Percentiles rank a stretch among this genome's conserved stretches.
Evolutionary conservation across 2,329 filamentous ascomycete genomes (phyloP).

Genomic region (Fusarium pininemorale): DNA sequence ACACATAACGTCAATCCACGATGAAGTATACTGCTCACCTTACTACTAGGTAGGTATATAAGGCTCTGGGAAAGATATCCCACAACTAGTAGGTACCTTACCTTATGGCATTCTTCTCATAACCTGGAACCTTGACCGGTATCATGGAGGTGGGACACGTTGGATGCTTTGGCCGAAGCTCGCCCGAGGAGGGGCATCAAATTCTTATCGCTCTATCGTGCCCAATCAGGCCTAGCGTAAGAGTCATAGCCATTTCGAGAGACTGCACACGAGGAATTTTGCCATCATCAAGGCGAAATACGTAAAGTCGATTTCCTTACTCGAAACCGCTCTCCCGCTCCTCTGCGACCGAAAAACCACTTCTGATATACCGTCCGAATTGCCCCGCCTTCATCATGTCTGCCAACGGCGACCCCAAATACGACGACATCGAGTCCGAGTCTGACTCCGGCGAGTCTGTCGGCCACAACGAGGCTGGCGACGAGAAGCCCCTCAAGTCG

Average conservation of each 20-base stretch:
- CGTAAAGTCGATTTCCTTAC: slow-evolving; percentile 33
- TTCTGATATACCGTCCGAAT: slow-evolving; percentile 31
- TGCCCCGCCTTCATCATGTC: slow-evolving; percentile 58
- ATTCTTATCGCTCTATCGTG: slow-evolving; percentile 52
- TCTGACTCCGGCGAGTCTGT: slow-evolving; percentile 72
- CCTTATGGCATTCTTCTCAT: not conserved
- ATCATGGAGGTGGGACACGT: not conserved
- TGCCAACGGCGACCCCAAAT: slow-evolving; percentile 68
- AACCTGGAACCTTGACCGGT: not conserved
- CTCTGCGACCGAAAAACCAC: slow-evolving; percentile 34
- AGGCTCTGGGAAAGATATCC: not conserved
- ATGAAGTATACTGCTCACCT: not conserved
- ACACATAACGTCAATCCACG: not conserved
- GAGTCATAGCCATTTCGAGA: slow-evolving; percentile 49
- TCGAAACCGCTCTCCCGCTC: slow-evolving; percentile 17
- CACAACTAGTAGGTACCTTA: too few relatives aligned
- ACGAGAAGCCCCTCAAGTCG: slow-evolving; percentile 80
- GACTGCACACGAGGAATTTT: slow-evolving; percentile 56
- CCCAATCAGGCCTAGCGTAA: slow-evolving; percentile 49
- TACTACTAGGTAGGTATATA: not conserved
- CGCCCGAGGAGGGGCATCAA: slow-evolving; percentile 48
- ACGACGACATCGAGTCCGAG: slow-evolving; percentile 79
- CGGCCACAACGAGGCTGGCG: slow-evolving; percentile 65
- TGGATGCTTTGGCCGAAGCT: slow-evolving; percentile 35
- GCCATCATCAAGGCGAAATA: slow-evolving; percentile 50